Conservation (phyloP, 1,284 basidiomycete genomes). For the Anthracocystis setariae region DNA sequence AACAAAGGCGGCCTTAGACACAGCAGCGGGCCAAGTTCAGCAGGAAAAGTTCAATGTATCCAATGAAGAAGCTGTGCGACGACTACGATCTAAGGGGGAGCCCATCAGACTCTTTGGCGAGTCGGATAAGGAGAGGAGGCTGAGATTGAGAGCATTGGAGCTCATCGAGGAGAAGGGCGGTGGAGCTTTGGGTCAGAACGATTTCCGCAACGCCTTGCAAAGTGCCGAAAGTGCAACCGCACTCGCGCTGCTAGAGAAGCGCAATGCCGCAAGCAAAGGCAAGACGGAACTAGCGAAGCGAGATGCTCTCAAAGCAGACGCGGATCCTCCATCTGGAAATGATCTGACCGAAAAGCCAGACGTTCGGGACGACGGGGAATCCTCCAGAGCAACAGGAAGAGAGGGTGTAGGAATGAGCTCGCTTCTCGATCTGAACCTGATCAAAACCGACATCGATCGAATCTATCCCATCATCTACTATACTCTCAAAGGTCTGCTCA, state of each 20-base stretch:
- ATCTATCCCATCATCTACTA: slow-evolving; percentile 98
- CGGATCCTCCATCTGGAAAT: slow-evolving; percentile 1
- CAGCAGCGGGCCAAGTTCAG: slow-evolving; percentile 28
- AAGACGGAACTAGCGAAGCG: slow-evolving; percentile 44
- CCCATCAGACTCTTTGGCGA: slow-evolving; percentile 96
- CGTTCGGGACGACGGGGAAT: not conserved
- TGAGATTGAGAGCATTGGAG: slow-evolving; percentile 90
- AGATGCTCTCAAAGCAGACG: slow-evolving; percentile 16
- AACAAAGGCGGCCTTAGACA: slow-evolving; percentile 18
- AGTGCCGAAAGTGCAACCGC: slow-evolving; percentile 76
- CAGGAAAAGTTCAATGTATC: slow-evolving; percentile 82
- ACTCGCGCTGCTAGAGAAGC: slow-evolving; percentile 75
- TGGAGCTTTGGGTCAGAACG: slow-evolving; percentile 71
- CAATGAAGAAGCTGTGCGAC: slow-evolving; percentile 87
- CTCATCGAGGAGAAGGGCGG: slow-evolving; percentile 74
- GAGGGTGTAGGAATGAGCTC: slow-evolving; percentile 64
- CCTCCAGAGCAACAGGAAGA: slow-evolving; percentile 9
- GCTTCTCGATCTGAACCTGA: slow-evolving; percentile 72
- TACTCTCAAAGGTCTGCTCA: slow-evolving; percentile 85
- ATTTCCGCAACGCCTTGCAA: slow-evolving; percentile 91
- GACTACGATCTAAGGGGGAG: slow-evolving; percentile 88
- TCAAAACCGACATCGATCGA: slow-evolving; percentile 94
- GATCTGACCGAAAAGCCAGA: not conserved
- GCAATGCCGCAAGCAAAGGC: slow-evolving; percentile 35
- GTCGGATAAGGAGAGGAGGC: slow-evolving; percentile 87